phyloP scores from a whole-genome alignment of 2,329 filamentous ascomycete genomes.

The Phyllosticta capitalensis region DNA sequence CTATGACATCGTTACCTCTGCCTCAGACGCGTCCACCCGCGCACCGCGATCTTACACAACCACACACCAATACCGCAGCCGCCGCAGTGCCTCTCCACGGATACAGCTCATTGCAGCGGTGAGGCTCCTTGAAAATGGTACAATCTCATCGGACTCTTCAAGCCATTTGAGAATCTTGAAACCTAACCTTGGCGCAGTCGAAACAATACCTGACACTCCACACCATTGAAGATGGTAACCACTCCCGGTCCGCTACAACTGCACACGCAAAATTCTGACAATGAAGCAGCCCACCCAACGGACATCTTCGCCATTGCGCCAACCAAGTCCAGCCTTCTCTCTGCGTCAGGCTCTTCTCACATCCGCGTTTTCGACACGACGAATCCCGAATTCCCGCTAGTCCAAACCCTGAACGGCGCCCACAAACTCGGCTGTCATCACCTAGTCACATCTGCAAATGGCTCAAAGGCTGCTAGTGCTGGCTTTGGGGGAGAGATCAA shows the following conservation, averaged over 20 bases:
- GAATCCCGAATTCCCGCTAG: slow-evolving; percentile 61
- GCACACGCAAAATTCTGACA: slow-evolving; percentile 21
- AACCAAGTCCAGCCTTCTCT: slow-evolving; percentile 64
- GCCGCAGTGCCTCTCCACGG: not conserved
- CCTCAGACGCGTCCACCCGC: slow-evolving; percentile 9
- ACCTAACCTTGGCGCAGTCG: slow-evolving; percentile 48
- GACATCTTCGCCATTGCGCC: slow-evolving; percentile 79
- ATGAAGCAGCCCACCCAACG: slow-evolving; percentile 60
- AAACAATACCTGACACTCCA: slow-evolving; percentile 97
- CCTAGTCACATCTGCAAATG: slow-evolving; percentile 60
- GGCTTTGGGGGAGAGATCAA: slow-evolving; percentile 87
- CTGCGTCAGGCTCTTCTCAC: slow-evolving; percentile 73
- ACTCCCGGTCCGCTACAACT: slow-evolving; percentile 23
- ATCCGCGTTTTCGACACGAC: slow-evolving; percentile 72
- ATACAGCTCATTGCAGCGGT: not conserved
- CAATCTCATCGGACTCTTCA: not conserved
- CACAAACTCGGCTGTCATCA: slow-evolving; percentile 92
- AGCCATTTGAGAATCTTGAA: not conserved
- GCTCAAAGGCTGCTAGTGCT: slow-evolving; percentile 65
- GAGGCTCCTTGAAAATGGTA: not conserved
- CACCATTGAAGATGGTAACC: slow-evolving; percentile 72
- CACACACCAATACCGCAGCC: not conserved
- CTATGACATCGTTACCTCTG: slow-evolving; percentile 11
- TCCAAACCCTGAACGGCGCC: slow-evolving; percentile 68
- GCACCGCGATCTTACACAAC: not conserved